Evolutionary conservation across 108 stramenopile genomes (phyloP), one percentile per base, ranked within the genome.

Genomic region (Pseudonitzschia multistriata): DNA sequence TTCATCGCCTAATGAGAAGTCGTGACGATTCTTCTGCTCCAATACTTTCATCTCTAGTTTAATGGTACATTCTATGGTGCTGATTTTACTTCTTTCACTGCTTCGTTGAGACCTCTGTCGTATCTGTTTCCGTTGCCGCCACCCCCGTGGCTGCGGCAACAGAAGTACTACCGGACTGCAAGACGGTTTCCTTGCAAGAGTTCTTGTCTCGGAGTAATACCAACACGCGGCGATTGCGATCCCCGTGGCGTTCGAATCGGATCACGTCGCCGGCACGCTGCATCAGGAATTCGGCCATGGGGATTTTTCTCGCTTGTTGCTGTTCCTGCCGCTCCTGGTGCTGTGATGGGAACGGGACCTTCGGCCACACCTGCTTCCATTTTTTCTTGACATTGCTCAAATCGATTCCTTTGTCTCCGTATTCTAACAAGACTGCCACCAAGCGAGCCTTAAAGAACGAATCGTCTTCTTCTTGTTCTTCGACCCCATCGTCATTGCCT

Each of bases 281-380:
- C 1, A 54, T 5, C 11, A 79, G 29, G 0, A 71, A 76, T 13
- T 62, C 61, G 11, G 59, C 60, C 39, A 73, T 28, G n/a, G 68
- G 49, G 10, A 39, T 39, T 50, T n/a, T 53, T 39, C 15, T 0
- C 34, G 30, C 25, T 35, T 21, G 21, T 14, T 50, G 36, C 5
- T 35, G 64, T 25, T 50, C 48, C 29, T 37, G 24, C 0, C 21
- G 10, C 22, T 36, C n/a, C 52, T 33, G 54, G 52, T 21, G 19
- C 29, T 47, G 70, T 36, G 36, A 33, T 53, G 92, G 92, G 67
- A 90, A 90, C n/a, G 86, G 86, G 19, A 67, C 56, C 62, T 88
- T 75, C 10, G 92, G 92, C 92, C 92, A 94, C n/a, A 94, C 82
- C 69, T 94, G 89, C 34, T 86, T 83, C 92, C 92, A 94, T 72